A percentile compares a stretch with the other conserved stretches of the same genome.
Conservation (phyloP, 2,329 filamentous ascomycete species). For the Daldinia sp. region DNA sequence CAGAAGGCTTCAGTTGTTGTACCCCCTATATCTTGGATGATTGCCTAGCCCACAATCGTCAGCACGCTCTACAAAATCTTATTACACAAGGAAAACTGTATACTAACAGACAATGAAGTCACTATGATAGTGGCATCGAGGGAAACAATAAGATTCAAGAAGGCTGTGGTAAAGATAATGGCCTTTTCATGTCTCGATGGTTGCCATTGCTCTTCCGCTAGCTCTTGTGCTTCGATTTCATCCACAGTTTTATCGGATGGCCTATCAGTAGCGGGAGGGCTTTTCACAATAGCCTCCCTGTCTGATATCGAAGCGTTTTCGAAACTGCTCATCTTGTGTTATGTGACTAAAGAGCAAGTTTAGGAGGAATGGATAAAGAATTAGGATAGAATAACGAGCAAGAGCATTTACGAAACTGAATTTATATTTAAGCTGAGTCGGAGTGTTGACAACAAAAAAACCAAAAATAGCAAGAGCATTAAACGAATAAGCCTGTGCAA, state of each 20-base stretch:
- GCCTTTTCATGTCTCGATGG: background rate
- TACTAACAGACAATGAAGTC: background rate
- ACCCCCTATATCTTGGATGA: background rate
- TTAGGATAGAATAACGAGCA: background rate
- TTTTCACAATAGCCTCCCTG: background rate
- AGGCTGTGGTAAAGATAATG: background rate
- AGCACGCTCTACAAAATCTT: background rate
- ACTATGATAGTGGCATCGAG: background rate
- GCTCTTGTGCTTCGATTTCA: background rate
- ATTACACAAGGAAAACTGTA: background rate
- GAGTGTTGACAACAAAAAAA: no score
- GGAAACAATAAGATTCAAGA: background rate
- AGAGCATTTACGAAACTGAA: background rate
- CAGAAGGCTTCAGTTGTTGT: background rate
- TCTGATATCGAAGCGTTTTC: background rate
- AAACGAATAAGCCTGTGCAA: no score
- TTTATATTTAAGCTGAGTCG: background rate
- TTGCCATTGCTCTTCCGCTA: background rate
- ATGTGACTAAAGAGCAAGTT: background rate
- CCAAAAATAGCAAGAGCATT: no score
- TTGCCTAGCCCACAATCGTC: background rate
- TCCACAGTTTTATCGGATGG: no score
- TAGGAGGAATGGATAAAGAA: background rate
- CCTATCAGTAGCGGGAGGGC: background rate
- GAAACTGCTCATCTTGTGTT: rapidly evolving